A percentile compares a stretch with the other conserved stretches of the same genome.
Evolutionary conservation across 768 basidiomycete species (phyloP).

Genomic region (Lactifluus piperatus): DNA sequence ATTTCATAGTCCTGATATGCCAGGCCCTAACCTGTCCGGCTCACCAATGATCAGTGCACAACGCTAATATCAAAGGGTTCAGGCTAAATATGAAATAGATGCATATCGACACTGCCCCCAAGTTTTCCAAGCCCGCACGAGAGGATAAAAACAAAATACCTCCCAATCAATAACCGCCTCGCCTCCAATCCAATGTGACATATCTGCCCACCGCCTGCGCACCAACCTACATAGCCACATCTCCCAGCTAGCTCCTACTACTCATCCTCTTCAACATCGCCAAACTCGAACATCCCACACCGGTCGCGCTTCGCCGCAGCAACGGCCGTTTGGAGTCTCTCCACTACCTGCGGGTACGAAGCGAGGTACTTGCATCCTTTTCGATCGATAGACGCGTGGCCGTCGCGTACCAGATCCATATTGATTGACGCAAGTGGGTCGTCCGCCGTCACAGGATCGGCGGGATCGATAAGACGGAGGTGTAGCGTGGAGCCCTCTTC

Average conservation of each 20-base stretch:
- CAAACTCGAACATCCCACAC: slow-evolving; percentile 82
- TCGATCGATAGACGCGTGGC: slow-evolving; percentile 71
- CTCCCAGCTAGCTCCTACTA: slow-evolving; percentile 29
- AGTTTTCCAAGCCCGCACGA: neutral
- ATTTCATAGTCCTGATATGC: too few relatives aligned
- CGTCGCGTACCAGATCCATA: slow-evolving; percentile 82
- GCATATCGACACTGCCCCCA: neutral
- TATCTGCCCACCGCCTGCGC: neutral
- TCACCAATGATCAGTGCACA: neutral
- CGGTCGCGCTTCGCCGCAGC: slow-evolving; percentile 64
- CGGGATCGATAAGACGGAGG: slow-evolving; percentile 87
- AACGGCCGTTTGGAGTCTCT: slow-evolving; percentile 54
- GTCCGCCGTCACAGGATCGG: slow-evolving; percentile 54
- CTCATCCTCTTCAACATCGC: slow-evolving; percentile 85
- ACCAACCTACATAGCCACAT: neutral
- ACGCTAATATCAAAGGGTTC: neutral
- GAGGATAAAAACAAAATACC: neutral
- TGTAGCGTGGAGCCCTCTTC: slow-evolving; percentile 72
- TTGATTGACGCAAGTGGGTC: slow-evolving; percentile 80
- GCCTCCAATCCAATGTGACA: neutral
- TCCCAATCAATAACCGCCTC: neutral
- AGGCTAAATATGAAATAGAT: neutral
- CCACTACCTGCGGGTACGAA: slow-evolving; percentile 59
- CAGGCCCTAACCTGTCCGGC: too few relatives aligned
- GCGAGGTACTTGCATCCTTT: slow-evolving; percentile 66